Evolutionary conservation across 202 grass and related monocot species (phyloP).

Genomic region (Schoenoplectus tabernaemontani): DNA sequence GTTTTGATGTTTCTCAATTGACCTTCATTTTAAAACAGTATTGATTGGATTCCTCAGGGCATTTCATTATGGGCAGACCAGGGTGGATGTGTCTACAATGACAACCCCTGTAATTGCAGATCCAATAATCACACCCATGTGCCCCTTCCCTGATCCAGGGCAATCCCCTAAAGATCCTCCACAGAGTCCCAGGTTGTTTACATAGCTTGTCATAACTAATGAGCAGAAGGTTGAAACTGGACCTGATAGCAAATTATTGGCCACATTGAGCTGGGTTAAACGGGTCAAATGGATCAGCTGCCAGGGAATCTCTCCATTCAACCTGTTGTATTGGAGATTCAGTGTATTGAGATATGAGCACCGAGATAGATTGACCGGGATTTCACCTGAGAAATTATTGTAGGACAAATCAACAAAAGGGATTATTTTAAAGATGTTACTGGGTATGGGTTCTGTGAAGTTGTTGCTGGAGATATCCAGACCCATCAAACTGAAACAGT

Average conservation of each 20-base stretch:
- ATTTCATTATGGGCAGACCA: conserved; percentile 4
- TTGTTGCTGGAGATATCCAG: conserved; percentile 87
- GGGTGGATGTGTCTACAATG: conserved; percentile 40
- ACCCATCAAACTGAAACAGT: conserved; percentile 74
- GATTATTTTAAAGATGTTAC: conserved; percentile 49
- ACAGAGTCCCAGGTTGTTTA: conserved; percentile 58
- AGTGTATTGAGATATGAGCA: conserved; percentile 74
- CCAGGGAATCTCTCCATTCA: conserved; percentile 58
- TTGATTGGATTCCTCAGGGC: background rate
- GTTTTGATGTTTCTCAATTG: background rate
- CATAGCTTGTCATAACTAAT: conserved; percentile 29
- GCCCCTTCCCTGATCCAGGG: conserved; percentile 34
- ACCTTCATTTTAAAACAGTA: background rate
- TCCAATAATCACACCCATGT: conserved; percentile 48
- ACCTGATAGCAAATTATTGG: conserved; percentile 58
- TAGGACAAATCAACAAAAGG: conserved; percentile 70
- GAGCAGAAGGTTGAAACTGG: conserved; percentile 39
- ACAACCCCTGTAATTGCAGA: conserved; percentile 68
- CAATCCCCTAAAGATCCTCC: conserved; percentile 40
- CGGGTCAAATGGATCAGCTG: conserved; percentile 45
- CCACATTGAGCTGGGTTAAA: conserved; percentile 50
- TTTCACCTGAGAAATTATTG: conserved; percentile 79
- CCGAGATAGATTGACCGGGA: conserved; percentile 49
- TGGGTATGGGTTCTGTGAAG: conserved; percentile 52
- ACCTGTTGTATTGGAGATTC: conserved; percentile 64